Conservation (phyloP, 73 alveolate species). For the Tetrahymena thermophila region DNA sequence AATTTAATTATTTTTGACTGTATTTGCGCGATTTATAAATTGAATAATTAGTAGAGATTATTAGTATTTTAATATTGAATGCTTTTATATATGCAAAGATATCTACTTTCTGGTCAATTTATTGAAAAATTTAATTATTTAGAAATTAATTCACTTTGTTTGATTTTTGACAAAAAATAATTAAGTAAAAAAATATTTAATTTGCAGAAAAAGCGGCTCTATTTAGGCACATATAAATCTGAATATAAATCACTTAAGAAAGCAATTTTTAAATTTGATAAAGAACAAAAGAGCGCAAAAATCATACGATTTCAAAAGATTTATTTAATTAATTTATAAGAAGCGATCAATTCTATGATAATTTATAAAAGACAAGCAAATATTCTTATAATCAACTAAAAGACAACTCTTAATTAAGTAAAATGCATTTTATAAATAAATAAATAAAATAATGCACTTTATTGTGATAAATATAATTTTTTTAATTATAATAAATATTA, state of each 20-base stretch:
- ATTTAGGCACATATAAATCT: background rate
- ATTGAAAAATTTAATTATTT: background rate
- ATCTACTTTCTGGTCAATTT: background rate
- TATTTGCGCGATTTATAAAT: background rate
- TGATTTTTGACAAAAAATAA: background rate
- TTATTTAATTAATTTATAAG: background rate
- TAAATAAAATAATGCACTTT: background rate
- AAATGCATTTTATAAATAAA: background rate
- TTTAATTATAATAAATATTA: background rate
- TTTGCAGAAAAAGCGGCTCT: background rate
- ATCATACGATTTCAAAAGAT: background rate
- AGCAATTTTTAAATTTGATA: background rate
- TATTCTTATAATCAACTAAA: background rate
- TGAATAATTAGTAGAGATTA: background rate
- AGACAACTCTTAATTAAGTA: background rate
- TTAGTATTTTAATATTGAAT: background rate
- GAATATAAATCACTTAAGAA: background rate
- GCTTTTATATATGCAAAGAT: background rate
- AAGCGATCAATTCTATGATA: background rate
- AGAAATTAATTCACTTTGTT: background rate
- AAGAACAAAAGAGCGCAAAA: background rate
- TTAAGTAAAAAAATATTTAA: background rate
- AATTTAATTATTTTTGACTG: background rate
- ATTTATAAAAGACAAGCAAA: background rate
- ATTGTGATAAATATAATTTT: background rate